Evolutionary conservation across 352 stramenopile genomes (phyloP).

Genomic region (Phytophthora boehmeriae): DNA sequence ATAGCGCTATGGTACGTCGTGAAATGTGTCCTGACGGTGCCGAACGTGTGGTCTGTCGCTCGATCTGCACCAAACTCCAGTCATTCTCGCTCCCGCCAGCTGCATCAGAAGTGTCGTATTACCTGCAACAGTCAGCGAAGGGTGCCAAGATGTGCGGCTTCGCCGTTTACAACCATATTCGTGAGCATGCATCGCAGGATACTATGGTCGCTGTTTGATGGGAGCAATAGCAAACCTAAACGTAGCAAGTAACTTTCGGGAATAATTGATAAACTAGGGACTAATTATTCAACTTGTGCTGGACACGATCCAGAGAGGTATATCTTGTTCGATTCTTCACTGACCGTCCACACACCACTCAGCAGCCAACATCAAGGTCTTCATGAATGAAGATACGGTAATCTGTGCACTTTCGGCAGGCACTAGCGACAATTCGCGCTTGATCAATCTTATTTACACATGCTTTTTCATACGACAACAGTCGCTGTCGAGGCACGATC

Average conservation of each 20-base stretch:
- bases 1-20: constrained; percentile 38
- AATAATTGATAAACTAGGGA: too few relatives aligned
- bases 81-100: constrained; percentile 23
- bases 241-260: too few relatives aligned
- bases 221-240: too few relatives aligned
- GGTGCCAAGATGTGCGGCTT: constrained; percentile 44
- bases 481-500: constrained; percentile 30
- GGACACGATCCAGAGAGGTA: too few relatives aligned
- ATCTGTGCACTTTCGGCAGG: neutral
- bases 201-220: constrained; percentile 18
- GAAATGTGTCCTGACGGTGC: constrained; percentile 40
- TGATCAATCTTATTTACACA: neutral
- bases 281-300: too few relatives aligned
- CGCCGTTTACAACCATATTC: constrained; percentile 52
- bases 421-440: neutral
- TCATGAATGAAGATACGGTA: neutral
- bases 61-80: constrained; percentile 41
- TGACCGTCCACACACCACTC: too few relatives aligned
- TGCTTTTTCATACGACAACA: constrained; percentile 32
- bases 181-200: constrained; percentile 18
- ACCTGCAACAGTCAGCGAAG: constrained; percentile 28
- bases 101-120: constrained; percentile 26
- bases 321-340: too few relatives aligned
- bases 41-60: constrained; percentile 37
- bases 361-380: too few relatives aligned